Percentiles rank a stretch among this genome's conserved stretches.
Conservation (phyloP, 352 stramenopile species). For the Globisporangium nodosum region DNA sequence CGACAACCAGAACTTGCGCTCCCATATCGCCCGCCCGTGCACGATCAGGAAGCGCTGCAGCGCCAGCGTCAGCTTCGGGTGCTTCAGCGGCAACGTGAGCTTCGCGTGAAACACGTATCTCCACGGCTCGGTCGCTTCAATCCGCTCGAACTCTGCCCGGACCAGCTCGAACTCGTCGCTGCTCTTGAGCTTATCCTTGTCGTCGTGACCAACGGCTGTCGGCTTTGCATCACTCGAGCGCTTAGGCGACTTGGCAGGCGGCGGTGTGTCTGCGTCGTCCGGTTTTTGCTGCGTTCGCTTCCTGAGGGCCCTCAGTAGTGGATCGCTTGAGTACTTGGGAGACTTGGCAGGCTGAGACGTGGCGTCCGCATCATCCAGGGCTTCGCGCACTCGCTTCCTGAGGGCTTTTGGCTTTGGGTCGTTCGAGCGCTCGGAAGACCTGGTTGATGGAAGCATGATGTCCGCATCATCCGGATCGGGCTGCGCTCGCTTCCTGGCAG, state of each 20-base stretch:
- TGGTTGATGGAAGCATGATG: too few relatives aligned
- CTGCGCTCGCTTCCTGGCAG: too few relatives aligned
- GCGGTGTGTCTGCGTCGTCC: too few relatives aligned
- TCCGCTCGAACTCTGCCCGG: slow-evolving; percentile 7
- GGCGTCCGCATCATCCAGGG: too few relatives aligned
- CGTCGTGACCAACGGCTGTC: background rate
- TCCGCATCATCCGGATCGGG: too few relatives aligned
- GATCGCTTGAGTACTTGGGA: too few relatives aligned
- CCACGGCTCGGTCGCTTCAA: slow-evolving; percentile 27
- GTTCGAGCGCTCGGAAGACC: too few relatives aligned
- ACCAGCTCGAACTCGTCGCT: slow-evolving; percentile 6
- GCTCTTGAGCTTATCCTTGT: background rate
- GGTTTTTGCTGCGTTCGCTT: too few relatives aligned
- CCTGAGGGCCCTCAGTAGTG: too few relatives aligned
- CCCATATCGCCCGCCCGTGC: slow-evolving; percentile 26
- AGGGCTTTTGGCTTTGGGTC: too few relatives aligned
- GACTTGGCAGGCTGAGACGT: too few relatives aligned
- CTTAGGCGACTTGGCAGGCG: background rate
- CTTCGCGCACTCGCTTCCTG: too few relatives aligned
- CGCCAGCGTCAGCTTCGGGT: slow-evolving; percentile 6
- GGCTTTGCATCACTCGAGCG: background rate
- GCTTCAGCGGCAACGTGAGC: slow-evolving; percentile 16
- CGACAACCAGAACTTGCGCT: slow-evolving; percentile 27
- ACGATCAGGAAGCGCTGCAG: slow-evolving; percentile 18
- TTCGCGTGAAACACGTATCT: slow-evolving; percentile 14